Percentiles rank a stretch among this genome's conserved stretches.
Evolutionary conservation across 768 basidiomycete species (phyloP).

Genomic region (Suillus fuscotomentosus): DNA sequence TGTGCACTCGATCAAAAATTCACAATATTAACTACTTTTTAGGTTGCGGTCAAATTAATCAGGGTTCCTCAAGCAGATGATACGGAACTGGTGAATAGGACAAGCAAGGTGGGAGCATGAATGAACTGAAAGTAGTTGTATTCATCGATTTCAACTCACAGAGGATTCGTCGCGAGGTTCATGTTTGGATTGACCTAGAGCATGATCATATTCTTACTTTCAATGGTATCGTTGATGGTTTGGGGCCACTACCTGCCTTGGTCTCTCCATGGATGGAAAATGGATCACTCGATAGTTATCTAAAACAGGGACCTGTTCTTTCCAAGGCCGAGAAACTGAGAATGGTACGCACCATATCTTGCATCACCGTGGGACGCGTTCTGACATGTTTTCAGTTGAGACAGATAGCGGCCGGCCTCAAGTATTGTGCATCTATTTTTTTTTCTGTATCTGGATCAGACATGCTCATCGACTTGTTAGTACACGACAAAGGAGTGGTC

Average conservation of each 20-base stretch:
- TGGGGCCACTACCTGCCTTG: constrained; percentile 20
- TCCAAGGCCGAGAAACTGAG: constrained; percentile 7
- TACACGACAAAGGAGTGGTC: constrained; percentile 5
- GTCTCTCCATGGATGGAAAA: constrained; percentile 28
- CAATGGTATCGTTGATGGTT: constrained; percentile 15
- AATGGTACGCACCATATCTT: constrained; percentile 12
- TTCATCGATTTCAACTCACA: not conserved
- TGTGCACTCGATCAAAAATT: not conserved
- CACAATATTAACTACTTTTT: not conserved
- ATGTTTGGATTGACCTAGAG: constrained; percentile 5
- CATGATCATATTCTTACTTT: constrained; percentile 19
- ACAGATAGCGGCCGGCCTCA: constrained; percentile 2
- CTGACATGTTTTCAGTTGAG: not conserved
- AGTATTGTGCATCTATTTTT: constrained; percentile 5
- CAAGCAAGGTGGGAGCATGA: not conserved
- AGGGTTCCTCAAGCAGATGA: not conserved
- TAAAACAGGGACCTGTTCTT: constrained; percentile 11
- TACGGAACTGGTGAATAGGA: not conserved
- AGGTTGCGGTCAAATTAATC: constrained; percentile 11
- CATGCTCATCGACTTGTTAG: not conserved
- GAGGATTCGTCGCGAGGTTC: constrained; percentile 7
- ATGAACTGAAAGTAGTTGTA: not conserved
- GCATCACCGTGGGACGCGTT: not conserved
- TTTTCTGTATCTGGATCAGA: not conserved
- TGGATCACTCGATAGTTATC: constrained; percentile 30